Evolutionary conservation across 2,329 filamentous ascomycete species (phyloP).

Genomic region (Phaeophleospora eucalypticola): DNA sequence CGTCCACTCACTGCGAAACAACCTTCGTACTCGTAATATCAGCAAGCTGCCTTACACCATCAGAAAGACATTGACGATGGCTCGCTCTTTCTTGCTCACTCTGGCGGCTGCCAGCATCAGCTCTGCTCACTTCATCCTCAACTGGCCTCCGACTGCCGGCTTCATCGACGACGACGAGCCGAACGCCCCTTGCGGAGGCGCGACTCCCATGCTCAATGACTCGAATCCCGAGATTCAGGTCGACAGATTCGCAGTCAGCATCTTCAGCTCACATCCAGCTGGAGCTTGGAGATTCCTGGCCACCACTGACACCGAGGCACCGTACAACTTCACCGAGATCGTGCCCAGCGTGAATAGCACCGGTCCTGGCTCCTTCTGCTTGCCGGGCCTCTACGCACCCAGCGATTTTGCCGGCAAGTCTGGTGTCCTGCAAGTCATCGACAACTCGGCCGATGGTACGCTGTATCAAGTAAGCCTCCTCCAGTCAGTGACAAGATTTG

Average conservation of each 20-base stretch:
- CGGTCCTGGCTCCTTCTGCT: slow-evolving; percentile 28
- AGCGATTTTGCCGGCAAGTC: slow-evolving; percentile 24
- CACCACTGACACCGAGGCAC: slow-evolving; percentile 26
- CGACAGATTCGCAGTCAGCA: slow-evolving; percentile 26
- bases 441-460: slow-evolving; percentile 25
- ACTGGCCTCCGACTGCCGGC: slow-evolving; percentile 34
- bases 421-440: slow-evolving; percentile 31
- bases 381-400: slow-evolving; percentile 25
- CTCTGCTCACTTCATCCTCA: slow-evolving; percentile 42
- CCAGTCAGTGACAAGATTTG: not conserved
- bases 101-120: slow-evolving; percentile 28
- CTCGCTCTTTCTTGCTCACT: slow-evolving; percentile 23
- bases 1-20: too few species aligned
- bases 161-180: slow-evolving; percentile 28
- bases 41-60: too few species aligned
- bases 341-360: slow-evolving; percentile 24
- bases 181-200: slow-evolving; percentile 29
- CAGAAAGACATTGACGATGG: too few species aligned
- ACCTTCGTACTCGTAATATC: too few species aligned
- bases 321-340: slow-evolving; percentile 30
- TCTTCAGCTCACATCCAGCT: slow-evolving; percentile 28
- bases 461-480: slow-evolving; percentile 30
- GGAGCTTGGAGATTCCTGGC: slow-evolving; percentile 27
- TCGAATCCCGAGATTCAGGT: slow-evolving; percentile 25
- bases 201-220: slow-evolving; percentile 21